phyloP scores from a whole-genome alignment of 1,139 yeast genomes.

The Eremothecium sinecaudum region DNA sequence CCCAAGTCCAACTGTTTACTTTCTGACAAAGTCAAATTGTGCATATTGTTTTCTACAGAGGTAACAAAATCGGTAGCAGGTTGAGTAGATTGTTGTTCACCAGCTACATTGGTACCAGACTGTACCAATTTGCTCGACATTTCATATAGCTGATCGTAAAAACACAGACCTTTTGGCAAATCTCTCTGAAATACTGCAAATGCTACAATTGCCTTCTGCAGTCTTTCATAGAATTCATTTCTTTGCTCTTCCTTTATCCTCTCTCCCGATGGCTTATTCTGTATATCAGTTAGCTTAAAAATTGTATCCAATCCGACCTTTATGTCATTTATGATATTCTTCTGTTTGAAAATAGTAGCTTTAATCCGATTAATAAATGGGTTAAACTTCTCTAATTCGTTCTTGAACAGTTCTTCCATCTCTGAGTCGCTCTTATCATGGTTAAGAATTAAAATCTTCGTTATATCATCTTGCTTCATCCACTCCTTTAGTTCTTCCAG shows the following conservation, averaged over 20 bases:
- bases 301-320: conserved; percentile 51
- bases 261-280: conserved; percentile 31
- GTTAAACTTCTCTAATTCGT: conserved; percentile 69
- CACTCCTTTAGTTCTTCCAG: conserved; percentile 57
- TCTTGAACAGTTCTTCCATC: conserved; percentile 52
- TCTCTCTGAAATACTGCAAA: conserved; percentile 59
- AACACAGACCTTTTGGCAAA: conserved; percentile 47
- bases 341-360: conserved; percentile 57
- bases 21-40: not conserved
- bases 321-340: conserved; percentile 45
- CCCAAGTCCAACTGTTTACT: too few species aligned
- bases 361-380: conserved; percentile 62
- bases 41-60: not conserved
- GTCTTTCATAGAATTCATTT: conserved; percentile 36
- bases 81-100: not conserved
- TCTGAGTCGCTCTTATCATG: conserved; percentile 51
- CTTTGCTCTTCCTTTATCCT: conserved; percentile 35
- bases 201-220: conserved; percentile 40
- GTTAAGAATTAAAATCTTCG: conserved; percentile 63
- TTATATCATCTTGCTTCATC: conserved; percentile 78
- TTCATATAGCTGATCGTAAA: conserved; percentile 49
- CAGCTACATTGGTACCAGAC: not conserved
- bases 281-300: conserved; percentile 36
- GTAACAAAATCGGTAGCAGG: not conserved
- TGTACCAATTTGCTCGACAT: conserved; percentile 30